A percentile compares a stretch with the other conserved stretches of the same genome.
These are phyloP conservation scores for Vachellia collinsii DNA, from an alignment of 306 rosid species.

Conservation along the genomic window DNA sequence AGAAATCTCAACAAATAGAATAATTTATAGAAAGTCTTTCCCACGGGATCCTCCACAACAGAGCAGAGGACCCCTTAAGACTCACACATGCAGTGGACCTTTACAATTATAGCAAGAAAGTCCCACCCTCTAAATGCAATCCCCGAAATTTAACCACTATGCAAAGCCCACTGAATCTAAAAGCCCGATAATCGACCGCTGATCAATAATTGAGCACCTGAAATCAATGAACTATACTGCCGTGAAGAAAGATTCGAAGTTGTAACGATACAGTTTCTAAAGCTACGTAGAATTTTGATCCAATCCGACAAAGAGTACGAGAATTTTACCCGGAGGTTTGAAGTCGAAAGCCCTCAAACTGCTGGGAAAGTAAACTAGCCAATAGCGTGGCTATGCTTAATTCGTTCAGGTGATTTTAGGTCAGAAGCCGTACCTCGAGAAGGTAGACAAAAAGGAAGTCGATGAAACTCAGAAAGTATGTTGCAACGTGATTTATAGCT, in stretches of 20 bases:
- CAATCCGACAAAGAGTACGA: slow-evolving; percentile 1
- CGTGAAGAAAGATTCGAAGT: slow-evolving; percentile 23
- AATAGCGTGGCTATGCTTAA: slow-evolving; percentile 1
- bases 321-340: slow-evolving; percentile 28
- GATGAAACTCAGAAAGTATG: slow-evolving; percentile 17
- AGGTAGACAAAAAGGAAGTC: neutral
- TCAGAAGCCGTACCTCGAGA: slow-evolving; percentile 27
- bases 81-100: slow-evolving; percentile 59
- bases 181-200: slow-evolving; percentile 36
- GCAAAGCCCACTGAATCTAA: slow-evolving; percentile 32
- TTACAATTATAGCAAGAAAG: slow-evolving; percentile 33
- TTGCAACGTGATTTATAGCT: slow-evolving; percentile 38
- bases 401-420: slow-evolving; percentile 37
- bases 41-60: slow-evolving; percentile 66
- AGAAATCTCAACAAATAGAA: slow-evolving; percentile 28
- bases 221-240: slow-evolving; percentile 45
- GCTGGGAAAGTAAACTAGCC: slow-evolving; percentile 11
- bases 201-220: slow-evolving; percentile 48
- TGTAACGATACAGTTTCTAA: slow-evolving; percentile 24
- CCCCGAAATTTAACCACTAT: slow-evolving; percentile 26
- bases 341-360: slow-evolving; percentile 26
- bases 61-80: slow-evolving; percentile 80
- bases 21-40: slow-evolving; percentile 32
- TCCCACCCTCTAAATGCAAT: slow-evolving; percentile 34
- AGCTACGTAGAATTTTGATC: slow-evolving; percentile 37